Conservation (phyloP, 2,329 filamentous ascomycete species). For the Diaporthe sp. region DNA sequence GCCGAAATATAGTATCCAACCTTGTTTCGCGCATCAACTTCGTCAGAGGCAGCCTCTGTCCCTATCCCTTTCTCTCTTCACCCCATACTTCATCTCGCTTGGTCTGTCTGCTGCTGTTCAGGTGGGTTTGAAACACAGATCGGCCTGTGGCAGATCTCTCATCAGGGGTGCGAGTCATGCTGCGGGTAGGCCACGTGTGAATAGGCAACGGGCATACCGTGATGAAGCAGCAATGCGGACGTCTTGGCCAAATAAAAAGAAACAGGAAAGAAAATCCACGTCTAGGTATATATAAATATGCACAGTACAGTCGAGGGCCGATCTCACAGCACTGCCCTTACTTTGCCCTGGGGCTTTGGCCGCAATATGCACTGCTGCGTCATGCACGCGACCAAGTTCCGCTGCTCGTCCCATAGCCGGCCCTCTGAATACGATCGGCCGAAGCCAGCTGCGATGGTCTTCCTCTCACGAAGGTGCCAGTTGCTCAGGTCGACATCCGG, state of each 20-base stretch:
- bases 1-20: slow-evolving; percentile 25
- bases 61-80: slow-evolving; percentile 25
- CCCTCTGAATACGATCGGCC: slow-evolving; percentile 62
- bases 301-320: not conserved
- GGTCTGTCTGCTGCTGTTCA: slow-evolving; percentile 13
- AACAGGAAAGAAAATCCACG: slow-evolving; percentile 2
- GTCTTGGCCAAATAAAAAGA: not conserved
- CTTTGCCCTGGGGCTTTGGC: slow-evolving; percentile 35
- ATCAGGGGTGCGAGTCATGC: slow-evolving; percentile 26
- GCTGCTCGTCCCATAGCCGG: slow-evolving; percentile 59
- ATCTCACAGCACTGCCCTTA: slow-evolving; percentile 28
- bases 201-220: slow-evolving; percentile 17
- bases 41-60: slow-evolving; percentile 11
- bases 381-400: slow-evolving; percentile 61
- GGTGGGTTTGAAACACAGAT: slow-evolving; percentile 31
- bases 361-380: slow-evolving; percentile 61
- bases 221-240: slow-evolving; percentile 12
- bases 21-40: not conserved
- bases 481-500: slow-evolving; percentile 54
- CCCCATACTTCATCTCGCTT: slow-evolving; percentile 33
- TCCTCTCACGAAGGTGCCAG: slow-evolving; percentile 61
- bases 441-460: slow-evolving; percentile 52
- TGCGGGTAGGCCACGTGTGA: slow-evolving; percentile 20
- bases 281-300: slow-evolving; percentile 27
- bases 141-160: slow-evolving; percentile 25